These are phyloP conservation scores for Clonostachys chloroleuca DNA, from an alignment of 2,329 filamentous ascomycete species.

Conservation along the genomic window DNA sequence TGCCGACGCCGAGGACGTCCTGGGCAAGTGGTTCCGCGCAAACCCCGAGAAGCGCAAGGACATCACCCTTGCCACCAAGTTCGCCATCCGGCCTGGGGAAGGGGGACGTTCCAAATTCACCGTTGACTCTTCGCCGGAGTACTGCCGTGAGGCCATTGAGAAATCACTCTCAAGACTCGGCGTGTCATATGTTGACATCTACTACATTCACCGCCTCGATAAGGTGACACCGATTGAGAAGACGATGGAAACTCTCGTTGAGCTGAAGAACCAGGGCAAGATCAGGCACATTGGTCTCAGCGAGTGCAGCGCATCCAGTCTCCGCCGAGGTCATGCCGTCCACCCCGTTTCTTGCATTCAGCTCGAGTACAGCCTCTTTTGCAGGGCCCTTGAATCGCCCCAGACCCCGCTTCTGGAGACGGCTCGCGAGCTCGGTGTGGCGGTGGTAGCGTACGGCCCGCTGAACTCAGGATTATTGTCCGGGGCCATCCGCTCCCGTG, in stretches of 20 bases:
- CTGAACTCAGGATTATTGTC: slow-evolving; percentile 52
- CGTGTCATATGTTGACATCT: slow-evolving; percentile 45
- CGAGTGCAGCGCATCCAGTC: slow-evolving; percentile 35
- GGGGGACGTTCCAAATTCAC: slow-evolving; percentile 1
- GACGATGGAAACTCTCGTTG: slow-evolving; percentile 39
- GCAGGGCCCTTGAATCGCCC: neutral
- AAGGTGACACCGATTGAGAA: slow-evolving; percentile 32
- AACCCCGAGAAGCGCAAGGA: slow-evolving; percentile 34
- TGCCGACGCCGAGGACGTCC: slow-evolving; percentile 36
- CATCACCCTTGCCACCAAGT: slow-evolving; percentile 37
- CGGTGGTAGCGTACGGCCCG: slow-evolving; percentile 50
- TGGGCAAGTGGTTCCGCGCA: slow-evolving; percentile 39
- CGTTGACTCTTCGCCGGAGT: slow-evolving; percentile 11
- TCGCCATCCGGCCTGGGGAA: slow-evolving; percentile 5
- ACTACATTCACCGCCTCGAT: slow-evolving; percentile 3
- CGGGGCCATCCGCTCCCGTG: neutral
- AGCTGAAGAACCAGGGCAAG: slow-evolving; percentile 42
- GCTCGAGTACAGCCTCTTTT: slow-evolving; percentile 48
- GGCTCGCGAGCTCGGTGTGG: slow-evolving; percentile 47
- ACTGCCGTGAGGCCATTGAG: slow-evolving; percentile 12
- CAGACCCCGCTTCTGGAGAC: slow-evolving; percentile 50
- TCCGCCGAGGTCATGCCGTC: slow-evolving; percentile 45
- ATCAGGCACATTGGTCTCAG: slow-evolving; percentile 49
- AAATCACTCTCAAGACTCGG: slow-evolving; percentile 35
- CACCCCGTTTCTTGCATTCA: slow-evolving; percentile 45